These are phyloP conservation scores for Mucor plumbeus DNA, from an alignment of 371 early-diverging fungal species.

Conservation along the genomic window DNA sequence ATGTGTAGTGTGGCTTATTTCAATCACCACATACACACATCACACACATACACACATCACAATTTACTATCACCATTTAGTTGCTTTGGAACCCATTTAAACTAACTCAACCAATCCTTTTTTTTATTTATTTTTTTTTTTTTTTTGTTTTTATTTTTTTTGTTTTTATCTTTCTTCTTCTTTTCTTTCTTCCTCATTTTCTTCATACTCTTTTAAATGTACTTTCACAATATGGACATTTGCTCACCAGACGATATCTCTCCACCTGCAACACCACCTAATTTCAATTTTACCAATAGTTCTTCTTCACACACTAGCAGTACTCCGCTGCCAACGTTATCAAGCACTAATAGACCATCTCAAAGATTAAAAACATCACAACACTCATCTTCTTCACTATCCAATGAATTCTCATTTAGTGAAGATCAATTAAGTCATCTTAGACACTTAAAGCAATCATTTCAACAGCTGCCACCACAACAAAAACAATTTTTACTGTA, in stretches of 20 bases:
- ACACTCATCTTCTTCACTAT: conserved; percentile 2
- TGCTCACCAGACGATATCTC: conserved; percentile 42
- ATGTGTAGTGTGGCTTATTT: conserved; percentile 4
- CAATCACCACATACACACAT: neutral
- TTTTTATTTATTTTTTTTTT: neutral
- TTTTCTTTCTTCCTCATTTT: neutral
- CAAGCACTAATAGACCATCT: conserved; percentile 29
- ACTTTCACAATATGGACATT: conserved; percentile 6
- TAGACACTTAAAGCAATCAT: conserved; percentile 44
- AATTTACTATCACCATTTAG: neutral
- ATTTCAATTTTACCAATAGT: conserved; percentile 30
- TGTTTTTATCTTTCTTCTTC: neutral
- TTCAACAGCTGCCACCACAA: conserved; percentile 47
- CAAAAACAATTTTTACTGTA: conserved; percentile 50
- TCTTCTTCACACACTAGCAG: conserved; percentile 19
- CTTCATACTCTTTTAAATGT: neutral
- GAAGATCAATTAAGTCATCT: conserved; percentile 43
- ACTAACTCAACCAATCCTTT: neutral
- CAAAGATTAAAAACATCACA: conserved; percentile 29
- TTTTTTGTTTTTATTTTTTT: neutral
- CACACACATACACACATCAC: neutral
- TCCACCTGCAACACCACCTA: conserved; percentile 58
- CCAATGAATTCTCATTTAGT: conserved; percentile 33
- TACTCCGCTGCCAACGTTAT: conserved; percentile 28
- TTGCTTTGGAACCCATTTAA: neutral